Evolutionary conservation across 768 basidiomycete genomes (phyloP), one percentile per base, ranked within the genome.

Genomic region (Mrakia blollopis): DNA sequence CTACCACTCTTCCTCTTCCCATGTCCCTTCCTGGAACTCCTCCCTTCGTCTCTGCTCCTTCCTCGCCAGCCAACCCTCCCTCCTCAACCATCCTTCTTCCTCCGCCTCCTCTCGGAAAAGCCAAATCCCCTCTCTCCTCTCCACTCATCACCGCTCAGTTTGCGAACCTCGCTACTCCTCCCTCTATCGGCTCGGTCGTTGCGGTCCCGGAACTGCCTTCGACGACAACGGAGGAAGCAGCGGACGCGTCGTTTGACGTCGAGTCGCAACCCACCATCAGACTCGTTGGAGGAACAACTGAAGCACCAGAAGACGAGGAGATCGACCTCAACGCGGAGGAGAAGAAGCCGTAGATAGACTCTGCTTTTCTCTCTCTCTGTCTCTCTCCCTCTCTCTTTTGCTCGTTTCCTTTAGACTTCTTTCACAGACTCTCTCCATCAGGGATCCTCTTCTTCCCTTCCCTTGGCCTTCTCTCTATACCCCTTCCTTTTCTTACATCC

Each of bases 1-100:
- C 68, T 2, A n/a, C 37, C 14, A 54, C 54, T 25, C 67, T 77
- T 2, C 76, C 76, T 23, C 61, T 73, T 23, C 76, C 76, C 5
- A 77, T 77, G 76, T 77, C 76, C 44, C 72, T 77, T 13, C 76
- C 76, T n/a, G 70, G 70, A n/a, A 72, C 76, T 10, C 76, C 76
- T 39, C 61, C 71, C 13, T 54, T 62, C 18, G 11, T 32, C n/a
- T 60, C 75, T 6, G 68, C 68, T 54, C 25, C 54, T 39, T n/a
- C 68, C n/a, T 68, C 75, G 9, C 62, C 57, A 35, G 44, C 32
- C 44, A 16, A 68, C 16, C 35, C 65, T 25, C 35, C 23, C 65
- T 18, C 57, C 7, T n/a, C 39, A 13, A 28, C 54, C 10, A 41
- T 37, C 35, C 18, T 41, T 3, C 37, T 68, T 3, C 35, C 41